phyloP scores from a whole-genome alignment of 2,329 filamentous ascomycete species.

The Hypoxylon sp. region DNA sequence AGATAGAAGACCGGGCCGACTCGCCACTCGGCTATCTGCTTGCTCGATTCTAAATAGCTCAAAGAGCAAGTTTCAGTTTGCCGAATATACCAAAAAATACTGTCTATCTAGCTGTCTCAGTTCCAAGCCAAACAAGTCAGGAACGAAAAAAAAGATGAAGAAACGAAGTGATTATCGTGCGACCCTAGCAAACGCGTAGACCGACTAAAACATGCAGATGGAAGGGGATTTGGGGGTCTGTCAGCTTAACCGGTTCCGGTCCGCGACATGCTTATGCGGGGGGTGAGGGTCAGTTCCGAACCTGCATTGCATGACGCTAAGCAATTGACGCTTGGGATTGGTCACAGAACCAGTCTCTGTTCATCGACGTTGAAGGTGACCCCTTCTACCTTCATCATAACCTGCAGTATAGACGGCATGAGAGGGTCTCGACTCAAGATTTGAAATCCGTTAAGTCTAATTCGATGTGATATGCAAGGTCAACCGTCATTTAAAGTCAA shows the following conservation, averaged over 20 bases:
- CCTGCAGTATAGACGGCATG: slow-evolving; percentile 6
- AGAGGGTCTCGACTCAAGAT: slow-evolving; percentile 14
- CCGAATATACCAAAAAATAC: too few relatives aligned
- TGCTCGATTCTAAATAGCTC: too few relatives aligned
- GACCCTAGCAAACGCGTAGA: neutral
- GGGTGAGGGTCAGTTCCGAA: neutral
- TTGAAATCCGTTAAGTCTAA: slow-evolving; percentile 19
- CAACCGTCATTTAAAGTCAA: slow-evolving; percentile 1
- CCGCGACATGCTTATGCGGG: slow-evolving; percentile 13
- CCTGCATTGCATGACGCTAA: slow-evolving; percentile 26
- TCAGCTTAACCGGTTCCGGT: slow-evolving; percentile 23
- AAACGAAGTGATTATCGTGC: too few relatives aligned
- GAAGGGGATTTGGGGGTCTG: neutral
- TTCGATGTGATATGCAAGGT: slow-evolving; percentile 15
- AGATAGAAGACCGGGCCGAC: too few relatives aligned
- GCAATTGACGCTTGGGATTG: slow-evolving; percentile 15
- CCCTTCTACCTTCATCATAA: slow-evolving; percentile 2
- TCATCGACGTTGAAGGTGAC: slow-evolving; percentile 14
- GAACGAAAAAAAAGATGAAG: too few relatives aligned
- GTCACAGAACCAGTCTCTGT: slow-evolving; percentile 2
- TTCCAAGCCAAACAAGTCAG: too few relatives aligned
- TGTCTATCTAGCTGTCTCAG: too few relatives aligned
- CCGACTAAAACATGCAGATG: slow-evolving; percentile 15
- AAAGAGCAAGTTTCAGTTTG: too few relatives aligned
- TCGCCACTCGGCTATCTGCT: too few relatives aligned